These are phyloP conservation scores for Agrocybe chaxingu DNA, from an alignment of 768 basidiomycete species.

Conservation along the genomic window DNA sequence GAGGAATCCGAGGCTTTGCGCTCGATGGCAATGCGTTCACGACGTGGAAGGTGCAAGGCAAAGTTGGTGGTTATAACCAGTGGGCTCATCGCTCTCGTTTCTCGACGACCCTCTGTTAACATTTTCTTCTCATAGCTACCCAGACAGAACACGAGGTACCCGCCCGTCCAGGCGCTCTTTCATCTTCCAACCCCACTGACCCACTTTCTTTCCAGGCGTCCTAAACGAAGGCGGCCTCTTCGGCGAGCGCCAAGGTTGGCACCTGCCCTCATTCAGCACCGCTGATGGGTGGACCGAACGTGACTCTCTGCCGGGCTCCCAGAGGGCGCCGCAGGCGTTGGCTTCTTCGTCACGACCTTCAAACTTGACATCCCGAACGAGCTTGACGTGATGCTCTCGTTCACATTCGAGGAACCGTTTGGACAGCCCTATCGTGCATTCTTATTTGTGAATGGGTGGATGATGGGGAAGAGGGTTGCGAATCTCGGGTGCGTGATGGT, in stretches of 20 bases:
- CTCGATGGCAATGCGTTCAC: slow-evolving; percentile 58
- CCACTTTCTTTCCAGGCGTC: slow-evolving; percentile 32
- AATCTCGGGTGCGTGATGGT: slow-evolving; percentile 55
- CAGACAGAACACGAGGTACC: slow-evolving; percentile 58
- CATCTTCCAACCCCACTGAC: no score
- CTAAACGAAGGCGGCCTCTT: slow-evolving; percentile 73
- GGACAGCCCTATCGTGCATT: slow-evolving; percentile 69
- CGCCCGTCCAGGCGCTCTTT: not conserved
- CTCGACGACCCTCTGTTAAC: not conserved
- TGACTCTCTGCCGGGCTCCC: slow-evolving; percentile 60
- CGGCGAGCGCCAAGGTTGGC: slow-evolving; percentile 73
- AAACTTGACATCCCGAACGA: slow-evolving; percentile 53
- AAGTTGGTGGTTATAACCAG: slow-evolving; percentile 68
- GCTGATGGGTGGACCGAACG: slow-evolving; percentile 57
- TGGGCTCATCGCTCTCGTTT: slow-evolving; percentile 25
- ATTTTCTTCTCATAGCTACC: slow-evolving; percentile 46
- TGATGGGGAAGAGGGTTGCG: slow-evolving; percentile 78
- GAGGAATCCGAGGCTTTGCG: slow-evolving; percentile 75
- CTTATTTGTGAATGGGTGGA: slow-evolving; percentile 86
- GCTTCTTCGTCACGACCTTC: slow-evolving; percentile 80
- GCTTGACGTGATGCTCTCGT: slow-evolving; percentile 69
- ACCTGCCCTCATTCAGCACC: slow-evolving; percentile 63
- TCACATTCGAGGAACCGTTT: slow-evolving; percentile 59
- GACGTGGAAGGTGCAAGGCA: slow-evolving; percentile 73
- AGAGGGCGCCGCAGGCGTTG: slow-evolving; percentile 58